Evolutionary conservation across 2,329 filamentous ascomycete species (phyloP), one percentile per base, ranked within the genome.

Genomic region (Fusarium humuli): DNA sequence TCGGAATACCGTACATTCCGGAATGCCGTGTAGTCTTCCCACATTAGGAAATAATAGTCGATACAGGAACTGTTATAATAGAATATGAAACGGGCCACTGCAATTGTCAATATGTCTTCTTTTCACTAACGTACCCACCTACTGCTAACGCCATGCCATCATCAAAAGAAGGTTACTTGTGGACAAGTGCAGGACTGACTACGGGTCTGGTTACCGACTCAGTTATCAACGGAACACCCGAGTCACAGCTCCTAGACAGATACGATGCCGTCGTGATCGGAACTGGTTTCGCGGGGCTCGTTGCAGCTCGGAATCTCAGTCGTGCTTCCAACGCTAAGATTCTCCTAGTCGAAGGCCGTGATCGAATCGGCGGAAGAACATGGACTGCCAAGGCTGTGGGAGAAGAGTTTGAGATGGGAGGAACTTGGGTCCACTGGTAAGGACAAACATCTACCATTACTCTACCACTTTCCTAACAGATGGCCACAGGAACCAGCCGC

Each of bases 301-400:
- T 61, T 23, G 67, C 67, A 3, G 66, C 53, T 7, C 45, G 67
- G 5, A 30, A 70, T 3, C 42, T 70, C 4, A 37, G 49, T 4
- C 44, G 29, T 9, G 22, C 18, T 5, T 10, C 58, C 5, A 44
- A n/a, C 2, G 27, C 54, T 0, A 68, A 48, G 4, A 75, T 80
- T 1, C 65, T 82, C 1, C 64, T 82, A 1, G 45, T 82, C 0
- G 80, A 83, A 61, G 81, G 77, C 4, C 77, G 81, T 0, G 80
- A 83, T 58, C 79, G 81, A 2, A 80, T 83, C 23, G 81, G 81
- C 5, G 81, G 81, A 5, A 77, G 80, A n/a, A 81, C 80, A 34
- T 83, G 80, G 81, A 81, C 78, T 0, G 78, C 79, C 0, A 71
- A 75, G 7, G 70, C 72, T 25, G 6, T 78, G 2, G 79, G 79